Conservation (phyloP, 2,329 filamentous ascomycete genomes). For the Fusarium sp. region DNA sequence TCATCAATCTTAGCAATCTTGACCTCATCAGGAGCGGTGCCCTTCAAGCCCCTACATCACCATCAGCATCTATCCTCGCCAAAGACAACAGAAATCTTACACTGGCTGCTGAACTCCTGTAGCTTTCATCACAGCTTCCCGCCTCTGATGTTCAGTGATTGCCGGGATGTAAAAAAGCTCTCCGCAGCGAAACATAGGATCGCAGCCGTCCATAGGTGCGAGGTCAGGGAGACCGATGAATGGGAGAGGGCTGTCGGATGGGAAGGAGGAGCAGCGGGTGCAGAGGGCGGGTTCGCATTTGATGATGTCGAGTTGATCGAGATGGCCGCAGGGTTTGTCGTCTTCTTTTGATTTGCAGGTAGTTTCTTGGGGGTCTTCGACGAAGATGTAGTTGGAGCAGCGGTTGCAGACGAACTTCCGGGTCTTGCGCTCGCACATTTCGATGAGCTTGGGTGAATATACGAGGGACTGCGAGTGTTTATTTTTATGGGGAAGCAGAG, state of each 20-base stretch:
- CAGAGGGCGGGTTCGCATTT: constrained; percentile 8
- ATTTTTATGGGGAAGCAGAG: accelerated
- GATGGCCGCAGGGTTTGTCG: background rate
- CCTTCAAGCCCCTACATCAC: background rate
- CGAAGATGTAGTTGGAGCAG: background rate
- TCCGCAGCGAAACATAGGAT: background rate
- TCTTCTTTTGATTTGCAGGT: background rate
- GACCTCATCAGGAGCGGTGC: background rate
- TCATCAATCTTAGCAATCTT: background rate
- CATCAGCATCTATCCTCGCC: background rate
- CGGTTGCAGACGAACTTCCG: background rate
- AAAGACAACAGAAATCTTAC: background rate
- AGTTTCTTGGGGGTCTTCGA: background rate
- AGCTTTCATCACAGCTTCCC: background rate
- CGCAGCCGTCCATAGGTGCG: background rate
- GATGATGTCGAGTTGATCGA: background rate
- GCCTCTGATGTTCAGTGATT: accelerated
- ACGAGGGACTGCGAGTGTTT: accelerated
- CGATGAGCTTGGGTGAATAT: accelerated
- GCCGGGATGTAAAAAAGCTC: background rate
- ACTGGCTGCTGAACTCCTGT: background rate
- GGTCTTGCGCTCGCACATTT: background rate
- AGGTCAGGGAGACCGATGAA: background rate
- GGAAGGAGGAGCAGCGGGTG: background rate
- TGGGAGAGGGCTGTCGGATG: background rate